phyloP scores from a whole-genome alignment of 495 filamentous ascomycete genomes.

The Aspergillus nidulans region DNA sequence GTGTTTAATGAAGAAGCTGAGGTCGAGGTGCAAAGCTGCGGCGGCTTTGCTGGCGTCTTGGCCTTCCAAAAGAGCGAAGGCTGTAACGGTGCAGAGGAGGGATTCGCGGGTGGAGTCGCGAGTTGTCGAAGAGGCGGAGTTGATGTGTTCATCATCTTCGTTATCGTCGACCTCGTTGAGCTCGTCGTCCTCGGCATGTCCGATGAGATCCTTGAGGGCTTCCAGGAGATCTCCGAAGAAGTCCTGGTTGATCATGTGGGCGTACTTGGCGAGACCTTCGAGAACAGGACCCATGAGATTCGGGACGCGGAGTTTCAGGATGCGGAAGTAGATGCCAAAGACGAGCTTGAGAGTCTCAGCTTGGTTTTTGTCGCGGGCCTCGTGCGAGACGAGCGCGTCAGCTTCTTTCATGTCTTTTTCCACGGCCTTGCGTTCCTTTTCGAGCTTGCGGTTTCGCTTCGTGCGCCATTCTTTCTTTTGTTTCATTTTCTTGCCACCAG shows the following conservation, averaged over 20 bases:
- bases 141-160: slow-evolving; percentile 36
- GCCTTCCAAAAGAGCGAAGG: slow-evolving; percentile 86
- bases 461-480: slow-evolving; percentile 71
- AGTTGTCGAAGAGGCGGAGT: slow-evolving; percentile 22
- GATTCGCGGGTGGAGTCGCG: slow-evolving; percentile 76
- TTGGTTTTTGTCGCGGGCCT: slow-evolving; percentile 89
- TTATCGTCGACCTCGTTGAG: slow-evolving; percentile 30
- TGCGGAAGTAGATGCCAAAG: slow-evolving; percentile 90
- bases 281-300: slow-evolving; percentile 89
- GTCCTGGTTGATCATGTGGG: slow-evolving; percentile 94
- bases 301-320: slow-evolving; percentile 71
- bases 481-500: slow-evolving; percentile 60
- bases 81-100: slow-evolving; percentile 92
- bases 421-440: slow-evolving; percentile 77
- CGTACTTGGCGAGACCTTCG: slow-evolving; percentile 86
- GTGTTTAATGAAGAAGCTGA: slow-evolving; percentile 90
- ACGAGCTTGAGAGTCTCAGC: slow-evolving; percentile 93
- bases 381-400: slow-evolving; percentile 82
- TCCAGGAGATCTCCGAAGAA: slow-evolving; percentile 97
- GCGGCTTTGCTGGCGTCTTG: slow-evolving; percentile 71
- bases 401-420: slow-evolving; percentile 93
- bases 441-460: slow-evolving; percentile 66
- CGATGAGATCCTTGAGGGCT: slow-evolving; percentile 85
- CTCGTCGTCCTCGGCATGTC: slow-evolving; percentile 51
- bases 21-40: slow-evolving; percentile 70